A percentile compares a stretch with the other conserved stretches of the same genome.
Conservation (phyloP, 805 yeast species). For the Yarrowia phangngaensis region DNA sequence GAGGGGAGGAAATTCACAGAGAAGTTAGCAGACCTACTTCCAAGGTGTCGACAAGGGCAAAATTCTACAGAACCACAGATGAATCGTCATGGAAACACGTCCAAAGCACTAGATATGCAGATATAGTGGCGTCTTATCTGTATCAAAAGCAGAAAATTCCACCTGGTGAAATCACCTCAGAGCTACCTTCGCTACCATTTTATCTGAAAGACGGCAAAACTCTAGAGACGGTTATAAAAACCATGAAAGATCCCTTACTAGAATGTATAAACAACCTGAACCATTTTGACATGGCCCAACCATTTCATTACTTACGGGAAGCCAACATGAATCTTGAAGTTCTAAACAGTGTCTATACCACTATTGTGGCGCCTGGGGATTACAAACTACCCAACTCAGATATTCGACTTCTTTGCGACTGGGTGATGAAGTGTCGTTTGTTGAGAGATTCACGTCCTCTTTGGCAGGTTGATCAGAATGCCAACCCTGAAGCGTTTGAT, state of each 20-base stretch:
- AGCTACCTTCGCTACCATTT: slow-evolving; percentile 3
- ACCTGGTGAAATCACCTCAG: slow-evolving; percentile 4
- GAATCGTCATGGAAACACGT: slow-evolving; percentile 9
- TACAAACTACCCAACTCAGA: neutral
- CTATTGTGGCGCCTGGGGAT: slow-evolving; percentile 3
- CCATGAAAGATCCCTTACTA: slow-evolving; percentile 1
- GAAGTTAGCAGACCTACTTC: no score
- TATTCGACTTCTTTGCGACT: neutral
- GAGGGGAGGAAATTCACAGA: no score
- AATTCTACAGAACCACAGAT: neutral
- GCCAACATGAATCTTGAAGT: slow-evolving; percentile 3
- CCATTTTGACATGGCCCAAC: slow-evolving; percentile 12
- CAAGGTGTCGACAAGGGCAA: no score
- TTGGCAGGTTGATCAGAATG: slow-evolving; percentile 13
- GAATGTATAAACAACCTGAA: slow-evolving; percentile 2
- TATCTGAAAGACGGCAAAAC: neutral
- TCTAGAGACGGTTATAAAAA: neutral
- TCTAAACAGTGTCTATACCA: neutral
- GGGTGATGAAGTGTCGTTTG: slow-evolving; percentile 14
- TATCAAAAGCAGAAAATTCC: slow-evolving; percentile 9
- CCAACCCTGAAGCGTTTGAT: neutral
- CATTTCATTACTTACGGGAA: slow-evolving; percentile 5
- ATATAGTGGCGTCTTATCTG: slow-evolving; percentile 1
- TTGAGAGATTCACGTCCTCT: slow-evolving; percentile 5
- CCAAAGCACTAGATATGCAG: slow-evolving; percentile 6